Base-by-base conservation (phyloP, 1,139 yeast genomes). In the Suhomyces chickasaworum region DNA sequence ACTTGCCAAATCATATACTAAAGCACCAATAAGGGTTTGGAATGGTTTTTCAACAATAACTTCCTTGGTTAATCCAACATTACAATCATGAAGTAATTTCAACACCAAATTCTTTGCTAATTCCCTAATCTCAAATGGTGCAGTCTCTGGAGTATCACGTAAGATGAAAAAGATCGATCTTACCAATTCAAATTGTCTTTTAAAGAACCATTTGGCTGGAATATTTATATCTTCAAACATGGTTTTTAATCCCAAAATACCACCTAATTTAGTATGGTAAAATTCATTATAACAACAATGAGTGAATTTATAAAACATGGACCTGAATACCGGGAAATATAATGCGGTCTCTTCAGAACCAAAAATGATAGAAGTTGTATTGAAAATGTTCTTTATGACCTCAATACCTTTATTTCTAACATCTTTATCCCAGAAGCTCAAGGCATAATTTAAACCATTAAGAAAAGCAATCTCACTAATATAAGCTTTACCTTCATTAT, bases 241-340 rank as follows among this genome's bases (percentile, higher is more conserved):
- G 1, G 90, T 80, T 54, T 81, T 77, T 44, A 95, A 72, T 23
- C 99, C 99, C 17, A 88, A 62, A 34, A 93, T 83, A 25, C 98
- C 98, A 8, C 98, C 98, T 17, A 89, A 76, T 57, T 95, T 93
- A 32, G 84, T 77, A 61, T 86, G 88, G 64, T 88, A 91, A 39
- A 81, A 85, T 62, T 89, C 97, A 52, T 88, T 95, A 62, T 88
- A 93, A 65, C 99, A 93, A 48, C 89, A 81, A 61, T 93, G 99
- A 40, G 95, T 84, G 55, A 93, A 86, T 48, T 85, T 84, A 46
- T 89, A 86, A 56, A 89, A 84, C 74, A 91, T 75, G 5, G 86
- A 77, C 50, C 95, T 79, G 56, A 90, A 79, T 39, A 89, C 77
- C 2, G 96, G 90, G 43, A 89, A 85, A 47, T 80, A 76, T 47